phyloP scores from a whole-genome alignment of 371 early-diverging fungal species.

The Lichtheimia corymbifera region DNA sequence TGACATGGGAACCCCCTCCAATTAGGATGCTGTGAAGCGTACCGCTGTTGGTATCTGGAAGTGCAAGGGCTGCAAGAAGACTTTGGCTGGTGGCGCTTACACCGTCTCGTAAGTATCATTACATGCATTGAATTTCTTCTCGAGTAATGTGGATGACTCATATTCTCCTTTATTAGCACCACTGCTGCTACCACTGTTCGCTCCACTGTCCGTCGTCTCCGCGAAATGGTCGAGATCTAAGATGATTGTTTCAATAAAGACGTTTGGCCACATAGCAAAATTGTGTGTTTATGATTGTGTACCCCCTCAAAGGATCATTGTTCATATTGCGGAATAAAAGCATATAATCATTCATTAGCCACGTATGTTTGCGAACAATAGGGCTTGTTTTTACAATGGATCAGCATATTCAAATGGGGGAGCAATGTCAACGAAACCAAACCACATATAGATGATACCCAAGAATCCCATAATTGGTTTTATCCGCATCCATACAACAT shows the following conservation, averaged over 20 bases:
- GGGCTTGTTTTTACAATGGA: too few species aligned
- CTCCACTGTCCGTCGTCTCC: conserved; percentile 97
- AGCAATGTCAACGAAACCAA: too few species aligned
- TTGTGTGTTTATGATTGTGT: too few species aligned
- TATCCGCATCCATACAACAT: too few species aligned
- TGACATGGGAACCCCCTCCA: conserved; percentile 2
- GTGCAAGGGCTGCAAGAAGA: conserved; percentile 97
- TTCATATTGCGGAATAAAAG: too few species aligned
- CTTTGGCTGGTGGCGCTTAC: conserved; percentile 99
- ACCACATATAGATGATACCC: too few species aligned
- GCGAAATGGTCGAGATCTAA: conserved; percentile 95
- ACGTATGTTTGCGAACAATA: too few species aligned
- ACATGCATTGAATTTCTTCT: not conserved
- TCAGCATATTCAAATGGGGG: too few species aligned
- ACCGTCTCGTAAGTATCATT: conserved; percentile 65
- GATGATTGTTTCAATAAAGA: not conserved
- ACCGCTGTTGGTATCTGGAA: conserved; percentile 99
- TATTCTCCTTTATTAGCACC: conserved; percentile 45
- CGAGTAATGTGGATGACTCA: not conserved
- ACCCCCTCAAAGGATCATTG: too few species aligned
- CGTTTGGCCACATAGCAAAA: too few species aligned
- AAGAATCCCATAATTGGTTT: too few species aligned
- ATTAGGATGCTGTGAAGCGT: conserved; percentile 93
- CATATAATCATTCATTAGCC: too few species aligned
- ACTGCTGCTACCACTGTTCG: conserved; percentile 93